These are phyloP conservation scores for Draba incana DNA, from an alignment of 345 rosid species.

Conservation along the genomic window DNA sequence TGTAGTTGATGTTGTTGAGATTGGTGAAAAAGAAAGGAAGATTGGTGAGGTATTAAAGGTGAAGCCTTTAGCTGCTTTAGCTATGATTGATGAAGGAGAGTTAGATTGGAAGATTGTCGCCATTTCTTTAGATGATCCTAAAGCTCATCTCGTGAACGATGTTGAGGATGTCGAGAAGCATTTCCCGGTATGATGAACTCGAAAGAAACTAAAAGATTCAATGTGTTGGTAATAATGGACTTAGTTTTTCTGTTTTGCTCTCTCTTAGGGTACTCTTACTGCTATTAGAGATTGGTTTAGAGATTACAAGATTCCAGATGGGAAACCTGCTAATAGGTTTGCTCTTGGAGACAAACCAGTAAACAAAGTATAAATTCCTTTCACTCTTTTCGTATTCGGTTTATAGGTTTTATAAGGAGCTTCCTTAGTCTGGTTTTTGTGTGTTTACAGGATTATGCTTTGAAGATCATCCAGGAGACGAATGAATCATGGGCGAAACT, in stretches of 20 bases:
- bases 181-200: constrained; percentile 61
- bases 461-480: constrained; percentile 66
- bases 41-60: constrained; percentile 76
- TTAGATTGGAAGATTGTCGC: constrained; percentile 98
- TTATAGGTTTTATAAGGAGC: not conserved
- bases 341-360: constrained; percentile 88
- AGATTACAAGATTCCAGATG: constrained; percentile 88
- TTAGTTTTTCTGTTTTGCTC: constrained; percentile 14
- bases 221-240: not conserved
- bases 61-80: constrained; percentile 88
- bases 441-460: constrained; percentile 61
- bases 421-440: not conserved
- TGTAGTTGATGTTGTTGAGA: constrained; percentile 24
- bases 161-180: constrained; percentile 88
- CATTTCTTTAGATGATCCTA: constrained; percentile 91
- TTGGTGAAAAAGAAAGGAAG: constrained; percentile 68
- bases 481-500: constrained; percentile 79
- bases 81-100: constrained; percentile 99
- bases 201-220: not conserved
- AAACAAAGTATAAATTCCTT: constrained; percentile 51
- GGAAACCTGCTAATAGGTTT: constrained; percentile 84
- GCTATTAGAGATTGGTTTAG: constrained; percentile 89
- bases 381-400: constrained; percentile 1
- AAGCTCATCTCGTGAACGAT: constrained; percentile 89
- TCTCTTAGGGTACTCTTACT: constrained; percentile 79